Base-by-base conservation (phyloP, 2,329 filamentous ascomycete genomes). In the Plectosphaerella cucumerina region DNA sequence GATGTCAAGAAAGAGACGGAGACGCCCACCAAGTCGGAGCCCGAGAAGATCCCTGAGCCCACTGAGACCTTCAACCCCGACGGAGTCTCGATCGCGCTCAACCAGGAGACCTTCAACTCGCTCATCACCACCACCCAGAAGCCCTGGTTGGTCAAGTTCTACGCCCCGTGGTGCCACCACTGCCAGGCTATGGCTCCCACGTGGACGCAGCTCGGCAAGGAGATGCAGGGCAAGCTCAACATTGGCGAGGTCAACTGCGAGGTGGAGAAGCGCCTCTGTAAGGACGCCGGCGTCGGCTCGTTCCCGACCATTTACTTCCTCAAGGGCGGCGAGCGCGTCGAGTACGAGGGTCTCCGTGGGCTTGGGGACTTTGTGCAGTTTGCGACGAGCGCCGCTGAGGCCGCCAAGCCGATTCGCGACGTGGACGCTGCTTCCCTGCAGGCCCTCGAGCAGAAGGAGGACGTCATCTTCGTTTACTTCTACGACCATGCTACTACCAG, bases 91-190 rank as follows among this genome's bases (percentile, higher is more conserved):
- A 76, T 90, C 33, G 71, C 85, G 6, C 78, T 99, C 10, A 91
- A 85, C 2, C 86, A 89, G 1, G 91, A 97, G 64, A 89, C 77
- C 56, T 99, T 99, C 73, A 87, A 95, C 65, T 84, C 82, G 52
- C 75, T 87, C 35, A 92, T 99, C 44, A 96, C 90, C 3, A 88
- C 86, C 66, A 91, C 90, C 0, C 84, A 89, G 56, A 91, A 97
- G 56, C 87, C 92, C 6, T 99, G 94, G 94, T 97, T 99, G 65
- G 85, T 99, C 77, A 99, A 99, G 70, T 97, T 99, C 67, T 97
- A 97, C 67, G 92, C 90, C 17, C 95, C 94, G 6, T 97, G 93
- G 94, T 99, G 94, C 68, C 84, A 86, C 59, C 94, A 99, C 70
- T 99, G 95, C 70, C 89, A 96, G 71, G 89, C 89, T 35, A 84